These are phyloP conservation scores for Tillandsia leiboldiana DNA, from an alignment of 176 grass and related monocot genomes.

Conservation along the genomic window DNA sequence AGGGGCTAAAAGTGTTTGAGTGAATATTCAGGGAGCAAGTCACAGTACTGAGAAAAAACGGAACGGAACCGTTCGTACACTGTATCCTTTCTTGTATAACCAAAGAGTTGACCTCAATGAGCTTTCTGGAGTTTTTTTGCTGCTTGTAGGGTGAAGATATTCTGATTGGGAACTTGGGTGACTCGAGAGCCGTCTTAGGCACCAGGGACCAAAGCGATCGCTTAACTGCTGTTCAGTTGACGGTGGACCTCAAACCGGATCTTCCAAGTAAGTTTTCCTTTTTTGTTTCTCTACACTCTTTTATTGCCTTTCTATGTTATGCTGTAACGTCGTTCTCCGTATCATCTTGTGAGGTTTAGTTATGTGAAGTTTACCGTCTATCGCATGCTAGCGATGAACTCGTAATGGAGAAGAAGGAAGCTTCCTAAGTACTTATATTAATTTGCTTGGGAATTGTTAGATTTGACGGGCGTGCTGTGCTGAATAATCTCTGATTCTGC, in stretches of 20 bases:
- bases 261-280: slow-evolving; percentile 58
- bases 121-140: no score
- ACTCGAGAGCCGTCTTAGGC: slow-evolving; percentile 81
- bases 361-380: background rate
- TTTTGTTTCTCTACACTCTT: background rate
- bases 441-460: background rate
- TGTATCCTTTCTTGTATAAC: no score
- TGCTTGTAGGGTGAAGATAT: slow-evolving; percentile 57
- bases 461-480: background rate
- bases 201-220: slow-evolving; percentile 53
- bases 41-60: no score
- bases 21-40: no score
- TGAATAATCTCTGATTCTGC: background rate
- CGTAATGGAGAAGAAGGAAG: background rate
- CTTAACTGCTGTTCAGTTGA: slow-evolving; percentile 72
- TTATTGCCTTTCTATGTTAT: no score
- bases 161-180: slow-evolving; percentile 83
- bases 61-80: no score
- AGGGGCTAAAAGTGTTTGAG: no score
- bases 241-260: slow-evolving; percentile 88
- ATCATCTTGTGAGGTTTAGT: background rate
- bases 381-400: background rate
- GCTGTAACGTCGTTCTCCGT: no score
- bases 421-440: background rate
- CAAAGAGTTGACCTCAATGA: no score